These are phyloP conservation scores for Picea mariana DNA, from an alignment of 83 land plant genomes.

Conservation along the genomic window DNA sequence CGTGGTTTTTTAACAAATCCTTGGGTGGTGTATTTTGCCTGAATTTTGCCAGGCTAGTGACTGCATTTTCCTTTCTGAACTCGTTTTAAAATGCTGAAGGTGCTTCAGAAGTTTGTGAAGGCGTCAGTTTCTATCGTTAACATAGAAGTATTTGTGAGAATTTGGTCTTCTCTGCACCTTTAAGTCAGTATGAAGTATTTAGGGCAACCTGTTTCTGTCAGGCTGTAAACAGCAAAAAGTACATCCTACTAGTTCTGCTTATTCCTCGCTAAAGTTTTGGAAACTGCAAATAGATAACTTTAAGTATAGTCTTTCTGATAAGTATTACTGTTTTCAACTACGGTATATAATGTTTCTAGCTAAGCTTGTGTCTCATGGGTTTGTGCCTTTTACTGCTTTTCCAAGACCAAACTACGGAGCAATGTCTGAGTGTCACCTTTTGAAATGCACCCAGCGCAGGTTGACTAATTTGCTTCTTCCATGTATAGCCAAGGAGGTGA, in stretches of 20 bases:
- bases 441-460: not conserved
- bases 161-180: not conserved
- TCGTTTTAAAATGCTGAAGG: constrained; percentile 6
- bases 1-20: not conserved
- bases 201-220: not conserved
- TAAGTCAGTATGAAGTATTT: not conserved
- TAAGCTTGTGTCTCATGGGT: not conserved
- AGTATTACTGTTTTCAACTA: not conserved
- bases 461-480: not conserved
- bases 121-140: not conserved
- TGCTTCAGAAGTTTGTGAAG: not conserved
- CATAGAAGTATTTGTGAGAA: not conserved
- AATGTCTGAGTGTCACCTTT: not conserved
- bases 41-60: not conserved
- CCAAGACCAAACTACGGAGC: not conserved
- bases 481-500: not conserved
- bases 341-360: no score
- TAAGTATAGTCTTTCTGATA: not conserved
- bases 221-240: not conserved
- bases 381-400: not conserved
- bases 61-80: not conserved
- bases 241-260: not conserved
- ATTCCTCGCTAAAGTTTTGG: not conserved
- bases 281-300: not conserved
- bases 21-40: not conserved